These are phyloP conservation scores for Isochrysis galbana DNA, from an alignment of 78 protist species.

Conservation along the genomic window DNA sequence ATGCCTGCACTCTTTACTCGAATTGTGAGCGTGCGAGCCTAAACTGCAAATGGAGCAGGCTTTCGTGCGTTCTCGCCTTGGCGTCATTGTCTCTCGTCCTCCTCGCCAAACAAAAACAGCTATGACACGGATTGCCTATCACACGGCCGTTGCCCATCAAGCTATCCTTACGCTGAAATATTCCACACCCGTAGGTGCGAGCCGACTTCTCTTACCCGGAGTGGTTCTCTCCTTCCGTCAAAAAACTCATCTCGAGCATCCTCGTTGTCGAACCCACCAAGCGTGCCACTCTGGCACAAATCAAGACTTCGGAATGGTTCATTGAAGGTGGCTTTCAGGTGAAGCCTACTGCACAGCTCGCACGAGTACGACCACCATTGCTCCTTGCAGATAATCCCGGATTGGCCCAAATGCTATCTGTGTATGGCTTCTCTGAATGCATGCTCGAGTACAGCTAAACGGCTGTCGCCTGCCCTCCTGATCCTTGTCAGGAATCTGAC, in stretches of 20 bases:
- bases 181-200: no score
- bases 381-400: neutral
- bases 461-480: neutral
- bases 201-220: slow-evolving; percentile 42
- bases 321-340: neutral
- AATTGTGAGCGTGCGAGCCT: no score
- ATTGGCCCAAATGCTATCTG: no score
- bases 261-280: slow-evolving; percentile 26
- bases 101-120: no score
- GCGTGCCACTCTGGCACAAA: slow-evolving; percentile 39
- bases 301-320: slow-evolving; percentile 51
- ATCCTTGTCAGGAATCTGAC: neutral
- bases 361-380: neutral
- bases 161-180: no score
- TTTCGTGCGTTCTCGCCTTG: no score
- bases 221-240: neutral
- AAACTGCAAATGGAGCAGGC: no score
- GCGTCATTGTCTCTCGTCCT: no score
- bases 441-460: neutral
- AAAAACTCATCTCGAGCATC: neutral
- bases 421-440: no score
- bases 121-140: no score
- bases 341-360: neutral
- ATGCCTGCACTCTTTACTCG: slow-evolving; percentile 36
- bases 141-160: no score